Conservation (phyloP, 2,329 filamentous ascomycete genomes). For the Keithomyces neogunnii region DNA sequence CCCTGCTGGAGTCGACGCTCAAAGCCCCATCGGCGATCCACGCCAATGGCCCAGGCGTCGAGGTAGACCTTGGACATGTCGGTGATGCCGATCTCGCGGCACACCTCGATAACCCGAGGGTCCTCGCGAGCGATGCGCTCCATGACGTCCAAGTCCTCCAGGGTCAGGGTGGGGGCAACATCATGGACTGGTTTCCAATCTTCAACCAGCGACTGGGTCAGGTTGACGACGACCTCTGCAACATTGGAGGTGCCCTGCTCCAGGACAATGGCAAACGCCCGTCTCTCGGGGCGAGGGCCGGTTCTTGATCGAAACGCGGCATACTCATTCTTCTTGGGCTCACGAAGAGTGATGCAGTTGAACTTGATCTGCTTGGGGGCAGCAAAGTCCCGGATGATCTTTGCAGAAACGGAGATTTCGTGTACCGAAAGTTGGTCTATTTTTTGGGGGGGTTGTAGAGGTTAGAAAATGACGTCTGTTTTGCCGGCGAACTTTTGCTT, state of each 20-base stretch:
- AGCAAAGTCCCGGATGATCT: slow-evolving; percentile 35
- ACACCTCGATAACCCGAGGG: slow-evolving; percentile 68
- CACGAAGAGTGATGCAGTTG: slow-evolving; percentile 60
- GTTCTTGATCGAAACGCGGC: slow-evolving; percentile 46
- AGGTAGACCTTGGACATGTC: slow-evolving; percentile 82
- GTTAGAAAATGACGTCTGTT: not conserved
- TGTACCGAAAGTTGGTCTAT: slow-evolving; percentile 44
- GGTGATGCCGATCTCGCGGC: slow-evolving; percentile 63
- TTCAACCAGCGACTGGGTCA: slow-evolving; percentile 32
- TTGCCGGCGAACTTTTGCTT: not conserved
- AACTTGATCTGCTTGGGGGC: slow-evolving; percentile 27
- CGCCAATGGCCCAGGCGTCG: slow-evolving; percentile 79
- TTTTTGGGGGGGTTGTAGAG: not conserved
- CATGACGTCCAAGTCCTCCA: slow-evolving; percentile 72
- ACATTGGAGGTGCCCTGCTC: slow-evolving; percentile 29
- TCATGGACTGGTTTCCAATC: slow-evolving; percentile 36
- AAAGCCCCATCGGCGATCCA: slow-evolving; percentile 69
- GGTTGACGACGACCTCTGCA: slow-evolving; percentile 43
- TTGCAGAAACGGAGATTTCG: slow-evolving; percentile 42
- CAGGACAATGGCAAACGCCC: slow-evolving; percentile 40
- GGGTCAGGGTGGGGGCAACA: slow-evolving; percentile 52
- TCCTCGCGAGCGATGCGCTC: slow-evolving; percentile 61
- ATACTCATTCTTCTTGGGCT: slow-evolving; percentile 56
- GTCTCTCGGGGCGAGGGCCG: slow-evolving; percentile 39
- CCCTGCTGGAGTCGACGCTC: slow-evolving; percentile 68